Percentiles rank a stretch among this genome's conserved stretches.
Evolutionary conservation across 2,329 filamentous ascomycete genomes (phyloP).

Genomic region (Aspergillus persii): DNA sequence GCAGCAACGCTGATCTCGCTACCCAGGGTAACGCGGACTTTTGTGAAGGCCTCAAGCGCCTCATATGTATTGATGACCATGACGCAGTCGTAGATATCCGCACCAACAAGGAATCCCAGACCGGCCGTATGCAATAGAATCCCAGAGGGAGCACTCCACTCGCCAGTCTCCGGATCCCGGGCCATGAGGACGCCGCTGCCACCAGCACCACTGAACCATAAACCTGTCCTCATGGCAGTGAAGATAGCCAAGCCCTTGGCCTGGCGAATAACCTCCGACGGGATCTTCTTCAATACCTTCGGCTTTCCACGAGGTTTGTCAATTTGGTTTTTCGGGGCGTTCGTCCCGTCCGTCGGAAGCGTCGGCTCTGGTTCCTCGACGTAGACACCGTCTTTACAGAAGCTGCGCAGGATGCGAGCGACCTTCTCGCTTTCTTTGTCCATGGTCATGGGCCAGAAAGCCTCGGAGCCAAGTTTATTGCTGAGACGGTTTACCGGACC

Average conservation of each 20-base stretch:
- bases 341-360: conserved; percentile 19
- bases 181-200: conserved; percentile 85
- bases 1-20: conserved; percentile 73
- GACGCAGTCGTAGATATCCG: conserved; percentile 95
- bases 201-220: conserved; percentile 91
- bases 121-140: conserved; percentile 88
- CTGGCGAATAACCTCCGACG: conserved; percentile 78
- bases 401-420: conserved; percentile 82
- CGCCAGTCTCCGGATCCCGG: conserved; percentile 72
- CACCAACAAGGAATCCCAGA: conserved; percentile 83
- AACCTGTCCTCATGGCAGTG: conserved; percentile 88
- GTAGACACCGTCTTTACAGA: conserved; percentile 79
- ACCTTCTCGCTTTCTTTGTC: conserved; percentile 92
- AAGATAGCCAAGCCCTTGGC: conserved; percentile 90
- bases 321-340: conserved; percentile 41
- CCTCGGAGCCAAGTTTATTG: conserved; percentile 77
- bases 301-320: conserved; percentile 60
- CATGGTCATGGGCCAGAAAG: conserved; percentile 80
- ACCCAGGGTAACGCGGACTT: conserved; percentile 74
- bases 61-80: conserved; percentile 85
- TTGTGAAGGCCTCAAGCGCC: conserved; percentile 80
- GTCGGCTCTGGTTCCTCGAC: conserved; percentile 52
- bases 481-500: conserved; percentile 76
- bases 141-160: conserved; percentile 87
- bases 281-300: conserved; percentile 76